Conservation (phyloP, 495 filamentous ascomycete genomes). For the Glonium stellatum region DNA sequence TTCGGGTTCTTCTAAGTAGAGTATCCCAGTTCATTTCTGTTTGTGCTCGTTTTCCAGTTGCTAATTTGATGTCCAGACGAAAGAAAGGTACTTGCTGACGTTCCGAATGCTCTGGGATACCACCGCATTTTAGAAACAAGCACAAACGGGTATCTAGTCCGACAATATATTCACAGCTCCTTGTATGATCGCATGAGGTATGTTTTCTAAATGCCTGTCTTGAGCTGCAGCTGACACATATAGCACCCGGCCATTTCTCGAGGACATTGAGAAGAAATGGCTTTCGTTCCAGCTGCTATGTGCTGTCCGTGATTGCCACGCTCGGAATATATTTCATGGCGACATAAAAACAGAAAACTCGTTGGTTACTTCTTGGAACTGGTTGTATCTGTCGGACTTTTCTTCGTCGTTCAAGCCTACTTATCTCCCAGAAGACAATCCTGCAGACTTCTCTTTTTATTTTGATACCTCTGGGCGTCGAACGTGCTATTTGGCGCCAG, state of each 20-base stretch:
- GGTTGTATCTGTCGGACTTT: slow-evolving; percentile 96
- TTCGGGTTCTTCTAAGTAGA: slow-evolving; percentile 65
- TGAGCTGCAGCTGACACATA: neutral
- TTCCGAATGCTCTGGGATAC: slow-evolving; percentile 88
- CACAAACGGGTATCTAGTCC: slow-evolving; percentile 86
- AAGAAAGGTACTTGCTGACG: slow-evolving; percentile 65
- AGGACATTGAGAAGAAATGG: slow-evolving; percentile 99
- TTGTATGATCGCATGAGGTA: slow-evolving; percentile 92
- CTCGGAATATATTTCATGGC: slow-evolving; percentile 85
- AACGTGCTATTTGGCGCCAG: slow-evolving; percentile 95
- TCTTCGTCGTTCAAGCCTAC: slow-evolving; percentile 93
- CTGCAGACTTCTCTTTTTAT: slow-evolving; percentile 93
- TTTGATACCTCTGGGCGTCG: slow-evolving; percentile 88
- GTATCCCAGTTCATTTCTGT: slow-evolving; percentile 8
- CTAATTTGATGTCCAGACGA: slow-evolving; percentile 53
- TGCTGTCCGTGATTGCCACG: slow-evolving; percentile 86
- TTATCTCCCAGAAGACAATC: slow-evolving; percentile 92
- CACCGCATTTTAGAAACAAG: slow-evolving; percentile 84
- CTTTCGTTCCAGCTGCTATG: slow-evolving; percentile 93
- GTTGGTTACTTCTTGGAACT: slow-evolving; percentile 98
- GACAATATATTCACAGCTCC: slow-evolving; percentile 92
- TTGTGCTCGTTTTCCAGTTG: neutral
- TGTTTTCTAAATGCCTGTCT: neutral
- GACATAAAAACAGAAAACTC: slow-evolving; percentile 98
- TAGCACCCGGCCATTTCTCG: slow-evolving; percentile 92